Evolutionary conservation across 495 filamentous ascomycete genomes (phyloP).

Genomic region (Oidiodendron maius): DNA sequence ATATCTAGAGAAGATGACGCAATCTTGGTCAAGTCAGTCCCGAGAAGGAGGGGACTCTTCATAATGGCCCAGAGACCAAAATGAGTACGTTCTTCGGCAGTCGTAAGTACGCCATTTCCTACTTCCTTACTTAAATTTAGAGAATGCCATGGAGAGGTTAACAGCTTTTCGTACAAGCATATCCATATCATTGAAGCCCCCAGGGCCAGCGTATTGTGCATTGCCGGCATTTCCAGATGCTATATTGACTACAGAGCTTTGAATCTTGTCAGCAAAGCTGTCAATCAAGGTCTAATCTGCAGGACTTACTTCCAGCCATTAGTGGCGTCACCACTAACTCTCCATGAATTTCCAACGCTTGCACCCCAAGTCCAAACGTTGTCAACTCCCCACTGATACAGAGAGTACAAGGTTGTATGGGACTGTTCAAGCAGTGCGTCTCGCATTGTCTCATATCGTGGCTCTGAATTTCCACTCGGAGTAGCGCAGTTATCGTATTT

Average conservation of each 20-base stretch:
- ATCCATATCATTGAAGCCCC: conserved; percentile 14
- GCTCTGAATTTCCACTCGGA: background rate
- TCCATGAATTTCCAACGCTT: conserved; percentile 6
- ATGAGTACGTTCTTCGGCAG: conserved; percentile 32
- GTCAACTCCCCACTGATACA: conserved; percentile 29
- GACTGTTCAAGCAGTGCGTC: conserved; percentile 24
- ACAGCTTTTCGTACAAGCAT: too few species aligned
- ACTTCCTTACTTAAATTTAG: too few species aligned
- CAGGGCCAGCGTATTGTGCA: background rate
- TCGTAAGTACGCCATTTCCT: conserved; percentile 50
- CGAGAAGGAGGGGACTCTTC: conserved; percentile 28
- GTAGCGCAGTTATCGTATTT: too few species aligned
- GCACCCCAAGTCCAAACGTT: conserved; percentile 9
- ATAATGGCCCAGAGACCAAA: conserved; percentile 28
- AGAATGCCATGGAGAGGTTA: too few species aligned
- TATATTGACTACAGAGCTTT: too few species aligned
- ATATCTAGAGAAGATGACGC: background rate
- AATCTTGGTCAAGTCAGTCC: conserved; percentile 16
- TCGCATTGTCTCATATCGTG: conserved; percentile 22
- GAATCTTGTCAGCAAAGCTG: too few species aligned
- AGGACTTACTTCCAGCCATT: conserved; percentile 8
- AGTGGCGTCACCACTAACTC: conserved; percentile 5
- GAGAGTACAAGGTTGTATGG: conserved; percentile 25
- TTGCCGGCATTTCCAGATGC: background rate
- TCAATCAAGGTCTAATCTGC: too few species aligned